Percentiles rank a stretch among this genome's conserved stretches.
Conservation (phyloP, 2,329 filamentous ascomycete species). For the Paecilomyces sp. region DNA sequence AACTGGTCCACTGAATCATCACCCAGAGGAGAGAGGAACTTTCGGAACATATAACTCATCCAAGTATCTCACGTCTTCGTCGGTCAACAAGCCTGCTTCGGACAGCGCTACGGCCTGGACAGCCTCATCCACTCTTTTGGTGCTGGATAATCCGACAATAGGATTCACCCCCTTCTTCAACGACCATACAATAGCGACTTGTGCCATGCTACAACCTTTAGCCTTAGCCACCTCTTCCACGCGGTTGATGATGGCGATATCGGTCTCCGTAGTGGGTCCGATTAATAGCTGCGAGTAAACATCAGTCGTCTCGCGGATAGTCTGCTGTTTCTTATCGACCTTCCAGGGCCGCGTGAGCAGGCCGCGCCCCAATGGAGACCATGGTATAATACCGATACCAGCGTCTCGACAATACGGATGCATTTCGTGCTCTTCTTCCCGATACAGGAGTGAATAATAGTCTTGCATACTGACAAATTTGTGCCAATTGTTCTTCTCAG, state of each 20-base stretch:
- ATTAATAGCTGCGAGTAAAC: no score
- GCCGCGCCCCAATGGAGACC: slow-evolving; percentile 37
- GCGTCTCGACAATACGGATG: slow-evolving; percentile 33
- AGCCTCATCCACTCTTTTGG: slow-evolving; percentile 55
- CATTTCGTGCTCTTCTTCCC: slow-evolving; percentile 45
- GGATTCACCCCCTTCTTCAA: slow-evolving; percentile 48
- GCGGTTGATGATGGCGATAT: slow-evolving; percentile 46
- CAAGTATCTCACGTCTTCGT: no score
- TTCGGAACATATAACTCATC: no score
- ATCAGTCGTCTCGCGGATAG: slow-evolving; percentile 39
- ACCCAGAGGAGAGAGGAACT: no score
- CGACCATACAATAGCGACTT: slow-evolving; percentile 59
- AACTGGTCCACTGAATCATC: no score
- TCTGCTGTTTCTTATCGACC: slow-evolving; percentile 21
- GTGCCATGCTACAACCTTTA: slow-evolving; percentile 54
- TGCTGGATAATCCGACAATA: slow-evolving; percentile 55
- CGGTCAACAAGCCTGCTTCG: slow-evolving; percentile 35
- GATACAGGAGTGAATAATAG: slow-evolving; percentile 41
- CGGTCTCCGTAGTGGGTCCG: slow-evolving; percentile 29
- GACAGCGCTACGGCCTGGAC: slow-evolving; percentile 46
- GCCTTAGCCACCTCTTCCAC: slow-evolving; percentile 55
- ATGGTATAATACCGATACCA: slow-evolving; percentile 32
- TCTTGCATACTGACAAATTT: slow-evolving; percentile 46
- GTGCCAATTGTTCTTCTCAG: slow-evolving; percentile 41
- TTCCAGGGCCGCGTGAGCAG: slow-evolving; percentile 41